These are phyloP conservation scores for Fusarium keratoplasticum DNA, from an alignment of 2,329 filamentous ascomycete genomes.

Conservation along the genomic window DNA sequence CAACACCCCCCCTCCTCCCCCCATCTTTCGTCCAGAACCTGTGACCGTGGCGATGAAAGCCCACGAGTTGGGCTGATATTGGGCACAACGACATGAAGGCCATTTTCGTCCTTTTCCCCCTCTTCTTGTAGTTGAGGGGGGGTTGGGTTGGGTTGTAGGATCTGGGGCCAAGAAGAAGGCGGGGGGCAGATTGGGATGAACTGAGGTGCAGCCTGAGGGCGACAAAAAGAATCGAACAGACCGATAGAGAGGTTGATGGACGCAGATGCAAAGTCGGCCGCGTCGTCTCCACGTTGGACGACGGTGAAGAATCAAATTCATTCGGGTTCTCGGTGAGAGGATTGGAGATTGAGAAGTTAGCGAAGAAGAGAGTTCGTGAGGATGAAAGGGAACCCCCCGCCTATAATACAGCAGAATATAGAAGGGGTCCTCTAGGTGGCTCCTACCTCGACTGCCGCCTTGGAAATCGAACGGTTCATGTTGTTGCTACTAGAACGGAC, in stretches of 20 bases:
- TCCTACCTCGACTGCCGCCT: slow-evolving; percentile 1
- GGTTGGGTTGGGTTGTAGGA: background rate
- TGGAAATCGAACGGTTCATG: background rate
- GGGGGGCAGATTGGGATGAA: background rate
- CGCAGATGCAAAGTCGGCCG: background rate
- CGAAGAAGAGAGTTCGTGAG: background rate
- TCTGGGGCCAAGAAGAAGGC: background rate
- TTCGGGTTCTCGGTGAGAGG: slow-evolving; percentile 5
- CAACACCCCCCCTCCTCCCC: background rate
- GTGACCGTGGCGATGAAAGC: slow-evolving; percentile 27
- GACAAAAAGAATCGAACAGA: slow-evolving; percentile 25
- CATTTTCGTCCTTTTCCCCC: background rate
- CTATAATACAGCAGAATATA: slow-evolving; percentile 22
- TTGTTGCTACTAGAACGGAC: background rate
- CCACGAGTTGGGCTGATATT: slow-evolving; percentile 29
- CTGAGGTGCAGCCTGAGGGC: slow-evolving; percentile 2
- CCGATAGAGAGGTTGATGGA: background rate
- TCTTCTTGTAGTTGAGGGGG: background rate
- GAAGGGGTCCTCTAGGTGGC: slow-evolving; percentile 17
- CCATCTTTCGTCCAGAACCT: background rate
- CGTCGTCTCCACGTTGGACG: slow-evolving; percentile 3
- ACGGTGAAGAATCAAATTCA: background rate
- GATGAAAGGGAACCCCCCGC: slow-evolving; percentile 18
- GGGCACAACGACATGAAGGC: slow-evolving; percentile 30
- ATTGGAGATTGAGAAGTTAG: slow-evolving; percentile 15